A percentile compares a stretch with the other conserved stretches of the same genome.
Conservation (phyloP, 148 eudicot species). For the Silene conica region DNA sequence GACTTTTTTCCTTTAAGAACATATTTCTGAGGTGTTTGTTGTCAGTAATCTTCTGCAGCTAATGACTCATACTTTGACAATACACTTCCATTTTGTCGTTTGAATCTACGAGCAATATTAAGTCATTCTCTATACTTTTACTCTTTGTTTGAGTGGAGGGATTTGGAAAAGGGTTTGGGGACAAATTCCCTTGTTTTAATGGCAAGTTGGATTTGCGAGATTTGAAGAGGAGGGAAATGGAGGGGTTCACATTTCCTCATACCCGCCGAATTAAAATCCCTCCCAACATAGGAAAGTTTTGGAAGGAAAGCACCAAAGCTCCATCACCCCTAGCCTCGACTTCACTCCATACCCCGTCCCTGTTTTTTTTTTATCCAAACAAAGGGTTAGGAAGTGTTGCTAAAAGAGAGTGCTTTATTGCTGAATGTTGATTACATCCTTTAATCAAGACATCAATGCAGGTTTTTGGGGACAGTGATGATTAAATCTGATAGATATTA, state of each 20-base stretch:
- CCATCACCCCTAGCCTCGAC: background rate
- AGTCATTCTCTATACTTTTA: background rate
- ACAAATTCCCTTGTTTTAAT: too few relatives aligned
- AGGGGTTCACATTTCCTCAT: background rate
- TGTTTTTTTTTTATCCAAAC: too few relatives aligned
- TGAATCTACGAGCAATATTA: background rate
- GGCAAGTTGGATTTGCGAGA: too few relatives aligned
- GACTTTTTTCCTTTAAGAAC: background rate
- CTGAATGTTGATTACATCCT: background rate
- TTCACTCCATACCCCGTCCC: too few relatives aligned
- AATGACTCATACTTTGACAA: background rate
- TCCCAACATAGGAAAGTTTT: background rate
- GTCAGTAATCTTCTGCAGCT: background rate
- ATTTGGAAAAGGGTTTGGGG: too few relatives aligned
- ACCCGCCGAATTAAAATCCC: background rate
- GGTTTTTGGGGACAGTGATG: background rate
- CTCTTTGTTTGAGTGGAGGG: background rate
- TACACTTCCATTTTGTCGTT: background rate
- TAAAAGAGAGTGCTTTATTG: background rate
- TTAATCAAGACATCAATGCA: background rate
- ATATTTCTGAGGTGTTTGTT: background rate
- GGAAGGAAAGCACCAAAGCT: background rate
- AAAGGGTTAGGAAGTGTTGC: background rate
- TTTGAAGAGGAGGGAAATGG: too few relatives aligned
- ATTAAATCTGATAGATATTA: background rate